Conservation (phyloP, 208 protist genomes). For the Acanthamoeba divionensis region DNA sequence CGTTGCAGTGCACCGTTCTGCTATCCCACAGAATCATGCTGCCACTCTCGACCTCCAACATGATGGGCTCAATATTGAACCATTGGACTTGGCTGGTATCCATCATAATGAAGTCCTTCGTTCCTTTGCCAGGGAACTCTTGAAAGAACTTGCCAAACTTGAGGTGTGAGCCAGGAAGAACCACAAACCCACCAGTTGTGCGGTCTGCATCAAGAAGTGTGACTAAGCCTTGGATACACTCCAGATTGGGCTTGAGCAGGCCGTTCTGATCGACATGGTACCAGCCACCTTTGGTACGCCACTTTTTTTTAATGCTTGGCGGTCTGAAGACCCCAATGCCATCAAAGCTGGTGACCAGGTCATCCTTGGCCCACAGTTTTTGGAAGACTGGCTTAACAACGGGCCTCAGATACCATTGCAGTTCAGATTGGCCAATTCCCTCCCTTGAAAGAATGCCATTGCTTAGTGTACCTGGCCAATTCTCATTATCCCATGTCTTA, state of each 20-base stretch:
- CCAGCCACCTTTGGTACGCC: background rate
- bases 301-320: background rate
- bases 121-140: background rate
- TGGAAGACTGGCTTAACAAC: too few relatives aligned
- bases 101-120: background rate
- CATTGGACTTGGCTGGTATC: too few relatives aligned
- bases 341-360: conserved; percentile 24
- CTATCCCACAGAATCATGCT: conserved; percentile 43
- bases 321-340: conserved; percentile 43
- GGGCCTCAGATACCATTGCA: too few relatives aligned
- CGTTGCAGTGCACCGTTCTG: conserved; percentile 25
- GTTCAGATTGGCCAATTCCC: too few relatives aligned
- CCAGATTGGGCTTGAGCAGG: background rate
- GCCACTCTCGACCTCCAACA: background rate
- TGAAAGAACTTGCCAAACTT: background rate
- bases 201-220: background rate
- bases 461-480: too few relatives aligned
- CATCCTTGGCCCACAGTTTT: too few relatives aligned
- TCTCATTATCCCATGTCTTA: too few relatives aligned
- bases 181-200: background rate
- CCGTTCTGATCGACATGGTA: conserved; percentile 36
- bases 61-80: background rate
- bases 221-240: conserved; percentile 31
- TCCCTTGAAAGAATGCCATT: too few relatives aligned
- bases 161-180: background rate